A percentile compares a stretch with the other conserved stretches of the same genome.
Conservation (phyloP, 306 rosid genomes). For the Ammopiptanthus mongolicus region DNA sequence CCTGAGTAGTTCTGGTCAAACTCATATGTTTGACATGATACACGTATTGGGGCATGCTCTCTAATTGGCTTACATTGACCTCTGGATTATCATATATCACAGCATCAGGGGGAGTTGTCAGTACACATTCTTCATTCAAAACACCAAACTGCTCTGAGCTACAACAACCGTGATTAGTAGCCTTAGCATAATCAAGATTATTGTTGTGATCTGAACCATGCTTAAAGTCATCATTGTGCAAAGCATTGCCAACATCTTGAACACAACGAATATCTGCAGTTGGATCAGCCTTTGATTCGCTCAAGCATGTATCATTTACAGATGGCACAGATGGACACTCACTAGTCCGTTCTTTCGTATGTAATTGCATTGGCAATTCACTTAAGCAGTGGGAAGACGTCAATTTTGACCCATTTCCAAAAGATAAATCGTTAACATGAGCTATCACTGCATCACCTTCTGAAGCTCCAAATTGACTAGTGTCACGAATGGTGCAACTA, state of each 20-base stretch:
- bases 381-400: background rate
- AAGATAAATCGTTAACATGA: conserved; percentile 11
- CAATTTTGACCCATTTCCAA: conserved; percentile 8
- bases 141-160: background rate
- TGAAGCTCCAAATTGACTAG: background rate
- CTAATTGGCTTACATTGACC: conserved; percentile 15
- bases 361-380: conserved; percentile 16
- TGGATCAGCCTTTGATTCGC: background rate
- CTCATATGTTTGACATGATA: conserved; percentile 4
- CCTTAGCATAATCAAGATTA: background rate
- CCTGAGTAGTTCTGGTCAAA: background rate
- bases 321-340: conserved; percentile 13
- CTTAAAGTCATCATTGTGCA: conserved; percentile 4
- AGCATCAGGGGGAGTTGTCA: conserved; percentile 33
- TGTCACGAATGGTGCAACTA: background rate
- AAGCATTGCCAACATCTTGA: conserved; percentile 14
- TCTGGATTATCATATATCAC: conserved; percentile 2
- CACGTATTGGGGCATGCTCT: background rate
- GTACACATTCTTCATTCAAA: conserved; percentile 12
- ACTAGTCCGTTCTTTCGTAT: background rate
- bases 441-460: background rate
- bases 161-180: conserved; percentile 7
- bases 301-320: background rate
- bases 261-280: background rate
- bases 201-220: background rate